phyloP scores from a whole-genome alignment of 2,329 filamentous ascomycete species.

The Neofusicoccum kwambonambiense region DNA sequence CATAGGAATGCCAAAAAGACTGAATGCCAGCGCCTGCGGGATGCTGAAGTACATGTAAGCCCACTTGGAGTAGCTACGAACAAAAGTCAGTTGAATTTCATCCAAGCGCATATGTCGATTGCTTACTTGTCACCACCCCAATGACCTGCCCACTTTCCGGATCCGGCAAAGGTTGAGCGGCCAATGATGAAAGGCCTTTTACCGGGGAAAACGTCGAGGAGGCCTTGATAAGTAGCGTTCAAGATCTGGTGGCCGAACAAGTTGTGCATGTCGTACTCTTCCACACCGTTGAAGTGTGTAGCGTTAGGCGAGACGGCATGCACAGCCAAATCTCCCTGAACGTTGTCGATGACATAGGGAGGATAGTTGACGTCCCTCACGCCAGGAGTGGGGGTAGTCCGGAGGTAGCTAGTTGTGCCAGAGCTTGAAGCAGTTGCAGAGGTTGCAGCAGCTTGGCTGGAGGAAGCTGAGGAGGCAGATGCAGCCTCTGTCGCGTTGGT shows the following conservation, averaged over 20 bases:
- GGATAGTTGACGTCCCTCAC: slow-evolving; percentile 69
- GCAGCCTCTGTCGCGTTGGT: slow-evolving; percentile 68
- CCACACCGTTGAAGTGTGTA: slow-evolving; percentile 68
- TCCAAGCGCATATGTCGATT: neutral
- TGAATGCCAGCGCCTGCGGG: slow-evolving; percentile 72
- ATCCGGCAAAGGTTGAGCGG: slow-evolving; percentile 76
- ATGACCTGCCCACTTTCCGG: slow-evolving; percentile 73
- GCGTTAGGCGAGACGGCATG: slow-evolving; percentile 76
- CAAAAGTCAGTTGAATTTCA: neutral
- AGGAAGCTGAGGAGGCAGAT: slow-evolving; percentile 55
- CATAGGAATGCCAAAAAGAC: slow-evolving; percentile 74
- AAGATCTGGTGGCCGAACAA: slow-evolving; percentile 73
- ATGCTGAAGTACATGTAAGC: slow-evolving; percentile 75
- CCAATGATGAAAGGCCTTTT: slow-evolving; percentile 84
- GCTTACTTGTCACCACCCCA: slow-evolving; percentile 70
- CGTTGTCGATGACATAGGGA: slow-evolving; percentile 74
- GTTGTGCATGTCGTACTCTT: slow-evolving; percentile 83
- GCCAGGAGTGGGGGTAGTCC: slow-evolving; percentile 62
- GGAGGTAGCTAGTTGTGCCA: slow-evolving; percentile 47
- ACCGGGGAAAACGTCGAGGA: slow-evolving; percentile 61
- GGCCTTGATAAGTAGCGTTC: slow-evolving; percentile 72
- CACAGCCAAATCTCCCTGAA: slow-evolving; percentile 68
- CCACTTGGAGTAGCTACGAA: slow-evolving; percentile 57
- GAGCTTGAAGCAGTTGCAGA: slow-evolving; percentile 28
- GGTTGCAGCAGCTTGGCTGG: slow-evolving; percentile 49